A percentile compares a stretch with the other conserved stretches of the same genome.
These are phyloP conservation scores for Perkinsus chesapeaki DNA, from an alignment of 169 alveolate genomes.

Conservation along the genomic window DNA sequence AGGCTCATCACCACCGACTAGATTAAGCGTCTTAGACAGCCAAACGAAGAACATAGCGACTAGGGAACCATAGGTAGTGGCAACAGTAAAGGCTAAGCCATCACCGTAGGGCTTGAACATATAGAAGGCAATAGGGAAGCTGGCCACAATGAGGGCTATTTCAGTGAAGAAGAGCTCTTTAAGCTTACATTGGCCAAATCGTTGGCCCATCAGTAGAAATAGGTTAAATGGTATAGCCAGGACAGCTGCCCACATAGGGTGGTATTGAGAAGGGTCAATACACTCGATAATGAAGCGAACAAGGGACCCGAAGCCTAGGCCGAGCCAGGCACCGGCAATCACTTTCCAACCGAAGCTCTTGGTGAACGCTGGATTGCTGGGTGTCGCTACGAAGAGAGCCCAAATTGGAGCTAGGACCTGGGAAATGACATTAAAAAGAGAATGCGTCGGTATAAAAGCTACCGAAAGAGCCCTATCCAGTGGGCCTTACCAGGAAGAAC, in stretches of 20 bases:
- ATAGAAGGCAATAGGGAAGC: background rate
- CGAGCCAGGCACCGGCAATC: background rate
- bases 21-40: background rate
- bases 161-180: background rate
- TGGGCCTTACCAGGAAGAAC: background rate
- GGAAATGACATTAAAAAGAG: too few relatives aligned
- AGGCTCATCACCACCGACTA: background rate
- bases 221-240: background rate
- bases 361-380: background rate
- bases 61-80: background rate
- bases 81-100: background rate
- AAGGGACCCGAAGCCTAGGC: background rate
- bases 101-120: background rate
- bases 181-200: background rate
- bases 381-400: background rate
- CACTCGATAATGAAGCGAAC: background rate
- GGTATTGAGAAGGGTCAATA: background rate
- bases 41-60: background rate
- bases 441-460: too few relatives aligned
- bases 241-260: background rate
- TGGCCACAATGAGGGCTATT: background rate
- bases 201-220: background rate
- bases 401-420: background rate
- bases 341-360: background rate
- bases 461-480: background rate